Evolutionary conservation across 257 asterid species (phyloP), one percentile per base, ranked within the genome.

Genomic region (Salvia hispanica): DNA sequence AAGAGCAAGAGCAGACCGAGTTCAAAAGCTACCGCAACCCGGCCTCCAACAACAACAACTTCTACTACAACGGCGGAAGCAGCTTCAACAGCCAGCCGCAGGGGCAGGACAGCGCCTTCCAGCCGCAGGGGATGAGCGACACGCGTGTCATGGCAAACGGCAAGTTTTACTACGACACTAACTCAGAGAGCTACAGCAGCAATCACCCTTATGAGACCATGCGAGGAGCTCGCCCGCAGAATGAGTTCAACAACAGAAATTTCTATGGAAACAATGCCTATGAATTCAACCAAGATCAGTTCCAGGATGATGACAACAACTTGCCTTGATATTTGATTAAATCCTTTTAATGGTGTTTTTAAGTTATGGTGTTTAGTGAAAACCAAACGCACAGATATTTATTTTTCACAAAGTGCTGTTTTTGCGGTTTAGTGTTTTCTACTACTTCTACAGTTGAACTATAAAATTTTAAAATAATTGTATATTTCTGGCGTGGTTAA

Each of bases 111-210:
- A 74, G 74, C 80, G 72, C 73, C 2, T 69, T 70, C 56, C 82
- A 76, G 73, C 83, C 84, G 14, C 88, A 85, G 18, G 98, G 98
- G 33, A 81, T 92, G 97, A 92, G 98, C 46, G 98, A 92, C 40
- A 92, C 98, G 0, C 85, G 98, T 25, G 60, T 64, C 16, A 5
- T 89, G 77, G 95, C 82, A 6, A 77, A 84, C 11, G 98, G 98
- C 7, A 89, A 78, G 71, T 92, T 81, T 36, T 83, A 33, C 18
- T 81, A 83, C 47, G 81, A 92, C 12, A 7, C 86, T 0, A 76
- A 64, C 21, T 39, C 74, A 3, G 95, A 73, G 16, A 87, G 50
- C 16, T 81, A 69, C 64, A 83, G 72, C 80, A 70, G 43, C 31
- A 74, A 78, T 37, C 92, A 82, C 21, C 92, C 89, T 0, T 81